Evolutionary conservation across 768 basidiomycete genomes (phyloP), one percentile per base, ranked within the genome.

Genomic region (Rhodotorula toruloides): DNA sequence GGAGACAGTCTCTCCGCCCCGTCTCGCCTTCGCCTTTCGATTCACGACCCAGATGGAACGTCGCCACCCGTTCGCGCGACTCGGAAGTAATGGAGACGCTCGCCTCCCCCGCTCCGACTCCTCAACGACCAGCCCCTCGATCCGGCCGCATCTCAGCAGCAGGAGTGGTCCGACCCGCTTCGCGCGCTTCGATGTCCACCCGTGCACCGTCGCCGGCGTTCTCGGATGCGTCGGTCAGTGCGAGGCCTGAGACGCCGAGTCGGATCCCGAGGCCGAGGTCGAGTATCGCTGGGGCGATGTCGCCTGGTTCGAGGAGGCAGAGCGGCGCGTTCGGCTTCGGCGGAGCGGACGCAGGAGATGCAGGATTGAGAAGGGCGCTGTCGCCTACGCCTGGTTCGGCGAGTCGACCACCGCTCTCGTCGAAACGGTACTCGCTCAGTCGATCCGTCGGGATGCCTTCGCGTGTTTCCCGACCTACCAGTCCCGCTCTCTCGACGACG

Each of bases 401-500:
- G 11, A 40, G 37, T 6, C 48, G 48, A 0, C 53, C 53, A 3
- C 53, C 34, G 2, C n/a, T 22, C 8, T 37, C 53, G 25, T 39
- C 37, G 53, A 17, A 16, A 9, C 12, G 36, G n/a, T 54, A 54
- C 37, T 54, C 37, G 12, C 50, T 65, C 46, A 50, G 50, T 22
- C 61, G 60, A 21, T 65, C 59, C 21, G 16, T 44, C 31, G 55
- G 47, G 8, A 56, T 57, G 16, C 31, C 50, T 1, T 5, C 54
- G 21, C n/a, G 3, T 17, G 25, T 34, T 27, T 53, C 62, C 11
- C 61, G 55, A 63, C 77, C 82, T 34, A 68, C 78, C 79, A 84
- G 85, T 75, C 80, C 78, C 61, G 72, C 75, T 13, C 78, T 79
- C 13, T 74, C 59, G 2, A n/a, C 22, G 79, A 84, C 53, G n/a